A percentile compares a stretch with the other conserved stretches of the same genome.
Conservation (phyloP, 768 basidiomycete genomes). For the Collybiopsis confluens region DNA sequence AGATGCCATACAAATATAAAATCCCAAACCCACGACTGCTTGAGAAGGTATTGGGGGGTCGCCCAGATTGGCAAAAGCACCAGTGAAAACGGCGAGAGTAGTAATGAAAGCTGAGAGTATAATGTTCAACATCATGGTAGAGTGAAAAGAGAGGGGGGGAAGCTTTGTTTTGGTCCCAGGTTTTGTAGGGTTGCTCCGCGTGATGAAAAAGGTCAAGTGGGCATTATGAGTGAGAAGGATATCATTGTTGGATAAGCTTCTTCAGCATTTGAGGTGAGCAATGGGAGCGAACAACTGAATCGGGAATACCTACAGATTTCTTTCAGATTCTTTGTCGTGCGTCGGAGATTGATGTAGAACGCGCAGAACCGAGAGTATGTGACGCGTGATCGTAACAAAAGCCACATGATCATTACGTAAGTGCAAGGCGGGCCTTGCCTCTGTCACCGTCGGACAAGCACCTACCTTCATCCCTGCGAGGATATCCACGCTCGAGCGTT, state of each 20-base stretch:
- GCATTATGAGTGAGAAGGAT: background rate
- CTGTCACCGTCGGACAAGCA: too few relatives aligned
- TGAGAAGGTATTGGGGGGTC: background rate
- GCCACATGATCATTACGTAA: too few relatives aligned
- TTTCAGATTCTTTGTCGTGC: too few relatives aligned
- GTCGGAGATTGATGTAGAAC: too few relatives aligned
- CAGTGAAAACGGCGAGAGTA: background rate
- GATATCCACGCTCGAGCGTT: background rate
- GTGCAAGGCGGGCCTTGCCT: too few relatives aligned
- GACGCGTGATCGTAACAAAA: too few relatives aligned
- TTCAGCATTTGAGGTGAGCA: too few relatives aligned
- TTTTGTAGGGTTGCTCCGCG: constrained; percentile 1
- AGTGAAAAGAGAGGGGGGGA: background rate
- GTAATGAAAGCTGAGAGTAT: background rate
- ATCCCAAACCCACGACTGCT: constrained; percentile 1
- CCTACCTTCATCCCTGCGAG: background rate
- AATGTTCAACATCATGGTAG: background rate
- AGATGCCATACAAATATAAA: background rate
- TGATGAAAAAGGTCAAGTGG: background rate
- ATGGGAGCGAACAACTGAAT: background rate
- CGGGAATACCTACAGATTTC: background rate
- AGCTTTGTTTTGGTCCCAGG: background rate
- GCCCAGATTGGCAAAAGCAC: background rate
- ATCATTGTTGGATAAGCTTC: too few relatives aligned
- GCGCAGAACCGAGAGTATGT: too few relatives aligned